Evolutionary conservation across 805 yeast species (phyloP), one percentile per base, ranked within the genome.

Genomic region (Yamadazyma nakazawae): DNA sequence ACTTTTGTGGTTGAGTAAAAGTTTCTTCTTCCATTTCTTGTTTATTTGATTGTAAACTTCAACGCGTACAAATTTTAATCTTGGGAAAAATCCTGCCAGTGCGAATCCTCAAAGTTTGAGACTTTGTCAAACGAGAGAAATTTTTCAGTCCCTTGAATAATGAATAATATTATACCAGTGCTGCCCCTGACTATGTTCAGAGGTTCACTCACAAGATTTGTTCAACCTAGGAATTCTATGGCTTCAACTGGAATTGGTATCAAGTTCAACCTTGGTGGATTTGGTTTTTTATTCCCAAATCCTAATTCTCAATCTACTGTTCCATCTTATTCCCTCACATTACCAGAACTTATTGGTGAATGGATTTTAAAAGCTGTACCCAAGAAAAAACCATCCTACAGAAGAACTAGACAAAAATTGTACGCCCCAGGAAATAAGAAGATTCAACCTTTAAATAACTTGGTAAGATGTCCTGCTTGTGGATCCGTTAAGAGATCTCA

Each of bases 391-490:
- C 82, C 82, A 2, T 89, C 98, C 7, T 88, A 89, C 63, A 81
- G 81, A 70, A 87, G 88, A 66, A 86, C 88, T 60, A 83, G 97
- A 66, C 84, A 80, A 62, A 82, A 91, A 69, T 81, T 85, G 55
- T 80, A 88, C 54, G 90, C 89, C 7, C 88, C 92, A 3, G 95
- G 88, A 10, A 77, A 81, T 48, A 92, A 89, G 64, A 94, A 90
- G 56, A 72, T 88, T 54, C 81, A 87, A 63, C 82, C 84, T 42
- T 75, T 87, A 53, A 79, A 82, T 46, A 84, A 88, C 61, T 72
- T 94, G 59, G 88, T 85, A 52, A 80, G 96, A 63, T 92, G 99
- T 63, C 97, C 98, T 2, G 85, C 96, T 0, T 92, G 99, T 70
- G 99, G 99, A 37, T 85, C 87, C 52, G 85, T 81, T 57, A 94